These are phyloP conservation scores for Quambalaria eucalypti DNA, from an alignment of 1,284 basidiomycete genomes.

Conservation along the genomic window DNA sequence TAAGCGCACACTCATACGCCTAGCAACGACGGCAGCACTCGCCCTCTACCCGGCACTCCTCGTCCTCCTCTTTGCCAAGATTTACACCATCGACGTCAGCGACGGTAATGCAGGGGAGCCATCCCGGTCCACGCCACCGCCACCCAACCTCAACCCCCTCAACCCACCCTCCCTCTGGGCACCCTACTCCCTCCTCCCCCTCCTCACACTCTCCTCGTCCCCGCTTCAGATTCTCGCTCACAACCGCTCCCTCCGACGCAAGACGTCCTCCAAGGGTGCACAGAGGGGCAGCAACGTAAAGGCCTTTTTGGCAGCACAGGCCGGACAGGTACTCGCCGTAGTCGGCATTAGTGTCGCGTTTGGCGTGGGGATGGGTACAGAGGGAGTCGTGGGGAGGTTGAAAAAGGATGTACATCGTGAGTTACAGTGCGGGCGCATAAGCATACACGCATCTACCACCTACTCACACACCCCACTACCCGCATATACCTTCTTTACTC, in stretches of 20 bases:
- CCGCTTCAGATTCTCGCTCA: conserved; percentile 43
- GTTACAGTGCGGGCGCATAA: conserved; percentile 1
- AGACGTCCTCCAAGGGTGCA: conserved; percentile 4
- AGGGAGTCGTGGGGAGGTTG: conserved; percentile 21
- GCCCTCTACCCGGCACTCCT: conserved; percentile 33
- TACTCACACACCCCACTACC: too few species aligned
- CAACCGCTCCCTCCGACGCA: conserved; percentile 34
- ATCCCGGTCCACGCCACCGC: background rate
- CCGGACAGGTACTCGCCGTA: conserved; percentile 28
- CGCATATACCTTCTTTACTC: too few species aligned
- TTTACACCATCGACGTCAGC: conserved; percentile 13
- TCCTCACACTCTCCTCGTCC: conserved; percentile 37
- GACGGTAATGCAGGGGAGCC: background rate
- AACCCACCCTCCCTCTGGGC: conserved; percentile 37
- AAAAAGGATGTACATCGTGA: conserved; percentile 20
- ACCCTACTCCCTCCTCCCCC: conserved; percentile 38
- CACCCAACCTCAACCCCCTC: conserved; percentile 20
- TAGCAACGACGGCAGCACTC: conserved; percentile 29
- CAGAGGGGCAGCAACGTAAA: conserved; percentile 37
- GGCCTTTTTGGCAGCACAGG: conserved; percentile 35
- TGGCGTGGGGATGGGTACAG: conserved; percentile 30
- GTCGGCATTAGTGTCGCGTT: conserved; percentile 23
- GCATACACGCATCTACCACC: too few species aligned
- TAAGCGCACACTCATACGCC: conserved; percentile 40
- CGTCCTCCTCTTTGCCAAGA: conserved; percentile 24